Base-by-base conservation (phyloP, 139 green algal species). In the Monoraphidium neglectum region DNA sequence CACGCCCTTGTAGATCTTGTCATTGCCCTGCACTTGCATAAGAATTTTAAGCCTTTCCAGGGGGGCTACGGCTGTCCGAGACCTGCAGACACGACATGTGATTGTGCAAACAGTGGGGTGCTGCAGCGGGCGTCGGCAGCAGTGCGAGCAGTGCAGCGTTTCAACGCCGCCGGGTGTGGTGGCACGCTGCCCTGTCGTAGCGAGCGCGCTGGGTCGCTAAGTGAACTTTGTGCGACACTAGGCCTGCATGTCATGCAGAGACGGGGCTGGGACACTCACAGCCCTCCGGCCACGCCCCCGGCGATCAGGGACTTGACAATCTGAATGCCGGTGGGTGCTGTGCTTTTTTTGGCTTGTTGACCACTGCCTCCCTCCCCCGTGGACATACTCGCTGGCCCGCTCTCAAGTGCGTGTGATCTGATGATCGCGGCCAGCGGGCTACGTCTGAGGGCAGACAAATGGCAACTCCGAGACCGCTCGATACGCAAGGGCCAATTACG, bases 1-100 rank as follows among this genome's bases (percentile, higher is more conserved):
- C 10, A 95, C 92, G 32, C 90, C 92, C 0, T 77, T 95, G 80
- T 98, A 99, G 32, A 96, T 74, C 65, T 94, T 92, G n/a, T 93
- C 81, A 49, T 95, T 97, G 46, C 94, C 95, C 74, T 99, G 95
- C 3, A 99, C 90, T 77, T 99, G 94, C 92, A 98, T 97, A n/a
- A 98, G 79, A 63, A 99, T 99, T 77, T 99, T 99, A 6, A 99
- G 78, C 15, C 96, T 87, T 81, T 99, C 96, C 47, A 99, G 77
- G 0, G 96, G 96, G 1, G 96, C 96, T 16, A 99, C 96, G n/a
- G 96, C 94, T 15, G 95, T 99, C 1, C 96, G 88, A n/a, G 96
- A 99, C 77, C 92, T 97, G 87, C 56, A 72, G 15, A 21, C 4
- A 8, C 28, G 47, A 2, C 33, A 0, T 10, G 33, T 26, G 35